Evolutionary conservation across 208 protist genomes (phyloP), one percentile per base, ranked within the genome.

Genomic region (Trypanosoma mega): DNA sequence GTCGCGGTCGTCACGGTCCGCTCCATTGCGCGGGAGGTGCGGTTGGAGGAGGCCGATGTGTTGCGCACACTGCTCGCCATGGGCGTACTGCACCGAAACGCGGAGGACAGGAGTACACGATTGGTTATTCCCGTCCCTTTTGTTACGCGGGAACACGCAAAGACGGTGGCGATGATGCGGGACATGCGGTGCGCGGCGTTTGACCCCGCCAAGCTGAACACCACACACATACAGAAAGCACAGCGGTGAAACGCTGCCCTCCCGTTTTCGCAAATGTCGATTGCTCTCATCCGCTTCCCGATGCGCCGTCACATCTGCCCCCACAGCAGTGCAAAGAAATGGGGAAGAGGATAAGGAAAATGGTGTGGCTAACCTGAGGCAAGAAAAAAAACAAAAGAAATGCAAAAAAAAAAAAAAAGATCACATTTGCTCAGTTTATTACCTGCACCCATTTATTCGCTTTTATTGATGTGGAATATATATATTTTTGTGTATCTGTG

Each of bases 31-130:
- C 47, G 55, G 21, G 67, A 68, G 36, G 76, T 86, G 44, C 68
- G 74, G 3, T 62, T 96, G 44, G 89, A 93, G 52, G 85, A 88
- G 47, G 73, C 78, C 5, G 89, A 96, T 58, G 89, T 91, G 48
- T 71, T 89, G 31, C 71, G 64, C 41, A 84, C 86, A 24, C 47
- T 96, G 55, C 64, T 92, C 26, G 46, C 51, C 24, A 82, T 90
- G 67, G 89, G 89, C n/a, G 45, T 95, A 21, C 61, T 95, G 39
- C 89, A 95, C 51, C 76, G 75, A 37, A 85, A 74, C 63, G 71
- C 80, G 7, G 83, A 93, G 60, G 73, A 84, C 45, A 75, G 84
- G 46, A 80, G 57, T 39, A 60, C 78, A 3, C 72, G 68, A 44
- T 72, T 92, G 3, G 62, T 92, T 21, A 69, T 95, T 8, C 88